These are phyloP conservation scores for Xylariaceae sp. DNA, from an alignment of 2,329 filamentous ascomycete genomes.

Conservation along the genomic window DNA sequence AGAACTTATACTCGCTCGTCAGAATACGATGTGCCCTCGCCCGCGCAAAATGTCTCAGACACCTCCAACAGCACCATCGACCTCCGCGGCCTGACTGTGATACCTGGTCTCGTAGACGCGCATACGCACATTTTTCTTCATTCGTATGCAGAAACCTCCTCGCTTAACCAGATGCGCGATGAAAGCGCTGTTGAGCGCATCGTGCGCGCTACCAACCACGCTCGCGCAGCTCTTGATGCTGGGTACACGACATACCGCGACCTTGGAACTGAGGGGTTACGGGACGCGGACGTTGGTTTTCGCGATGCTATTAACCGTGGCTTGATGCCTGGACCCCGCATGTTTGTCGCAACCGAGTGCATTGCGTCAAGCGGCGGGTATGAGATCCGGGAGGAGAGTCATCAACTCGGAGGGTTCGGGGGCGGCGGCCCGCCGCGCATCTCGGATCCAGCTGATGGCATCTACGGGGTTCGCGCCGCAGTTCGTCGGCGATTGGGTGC, in stretches of 20 bases:
- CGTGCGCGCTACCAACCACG: conserved; percentile 51
- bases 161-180: conserved; percentile 49
- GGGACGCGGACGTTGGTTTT: conserved; percentile 46
- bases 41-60: conserved; percentile 9
- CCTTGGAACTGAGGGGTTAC: conserved; percentile 50
- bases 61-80: conserved; percentile 41
- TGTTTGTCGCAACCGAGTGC: conserved; percentile 52
- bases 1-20: conserved; percentile 17
- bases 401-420: conserved; percentile 20
- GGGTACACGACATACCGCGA: conserved; percentile 59
- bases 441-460: conserved; percentile 45
- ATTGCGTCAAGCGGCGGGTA: conserved; percentile 49
- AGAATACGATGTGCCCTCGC: conserved; percentile 5
- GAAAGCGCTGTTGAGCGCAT: conserved; percentile 54
- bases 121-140: conserved; percentile 57
- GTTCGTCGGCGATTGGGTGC: conserved; percentile 45
- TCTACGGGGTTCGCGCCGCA: conserved; percentile 41
- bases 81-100: conserved; percentile 48
- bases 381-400: conserved; percentile 46
- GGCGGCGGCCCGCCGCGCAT: conserved; percentile 34
- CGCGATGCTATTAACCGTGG: conserved; percentile 53
- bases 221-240: conserved; percentile 48
- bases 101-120: conserved; percentile 52
- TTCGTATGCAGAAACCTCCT: conserved; percentile 36
- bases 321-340: conserved; percentile 49